phyloP scores from a whole-genome alignment of 2,329 filamentous ascomycete species.

The Aspergillus arachidicola region DNA sequence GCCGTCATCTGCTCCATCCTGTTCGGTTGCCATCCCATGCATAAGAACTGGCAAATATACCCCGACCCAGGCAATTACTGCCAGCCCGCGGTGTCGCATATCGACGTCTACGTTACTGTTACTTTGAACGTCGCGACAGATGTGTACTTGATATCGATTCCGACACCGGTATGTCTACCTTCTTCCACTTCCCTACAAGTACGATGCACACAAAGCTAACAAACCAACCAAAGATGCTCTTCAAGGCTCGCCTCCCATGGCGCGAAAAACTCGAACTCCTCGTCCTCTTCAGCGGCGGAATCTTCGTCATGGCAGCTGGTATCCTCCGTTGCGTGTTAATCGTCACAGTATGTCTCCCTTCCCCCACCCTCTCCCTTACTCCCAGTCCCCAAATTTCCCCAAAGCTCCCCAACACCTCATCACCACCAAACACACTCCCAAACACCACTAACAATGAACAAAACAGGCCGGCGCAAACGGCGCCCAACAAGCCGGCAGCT shows the following conservation, averaged over 20 bases:
- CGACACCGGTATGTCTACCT: slow-evolving; percentile 51
- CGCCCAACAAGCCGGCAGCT: slow-evolving; percentile 45
- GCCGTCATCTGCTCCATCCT: slow-evolving; percentile 54
- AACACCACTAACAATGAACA: neutral
- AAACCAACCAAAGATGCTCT: slow-evolving; percentile 49
- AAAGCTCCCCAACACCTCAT: too few relatives aligned
- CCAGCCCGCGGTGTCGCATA: slow-evolving; percentile 54
- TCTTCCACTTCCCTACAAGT: neutral
- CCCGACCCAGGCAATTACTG: slow-evolving; percentile 59
- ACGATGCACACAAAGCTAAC: neutral
- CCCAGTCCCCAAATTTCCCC: neutral
- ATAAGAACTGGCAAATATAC: slow-evolving; percentile 61
- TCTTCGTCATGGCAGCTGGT: slow-evolving; percentile 59
- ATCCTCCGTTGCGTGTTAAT: slow-evolving; percentile 59
- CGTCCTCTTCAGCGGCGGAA: slow-evolving; percentile 58
- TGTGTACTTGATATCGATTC: slow-evolving; percentile 62
- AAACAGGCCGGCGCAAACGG: slow-evolving; percentile 38
- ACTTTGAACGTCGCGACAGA: slow-evolving; percentile 59
- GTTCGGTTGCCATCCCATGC: slow-evolving; percentile 56
- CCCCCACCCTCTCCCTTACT: neutral
- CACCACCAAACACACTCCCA: too few relatives aligned
- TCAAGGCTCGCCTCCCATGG: slow-evolving; percentile 52
- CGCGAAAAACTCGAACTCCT: slow-evolving; percentile 57
- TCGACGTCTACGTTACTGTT: slow-evolving; percentile 56
- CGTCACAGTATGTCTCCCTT: slow-evolving; percentile 37